Percentiles rank a stretch among this genome's conserved stretches.
These are phyloP conservation scores for Blepharisma japonicum DNA, from an alignment of 73 alveolate genomes.

Conservation along the genomic window DNA sequence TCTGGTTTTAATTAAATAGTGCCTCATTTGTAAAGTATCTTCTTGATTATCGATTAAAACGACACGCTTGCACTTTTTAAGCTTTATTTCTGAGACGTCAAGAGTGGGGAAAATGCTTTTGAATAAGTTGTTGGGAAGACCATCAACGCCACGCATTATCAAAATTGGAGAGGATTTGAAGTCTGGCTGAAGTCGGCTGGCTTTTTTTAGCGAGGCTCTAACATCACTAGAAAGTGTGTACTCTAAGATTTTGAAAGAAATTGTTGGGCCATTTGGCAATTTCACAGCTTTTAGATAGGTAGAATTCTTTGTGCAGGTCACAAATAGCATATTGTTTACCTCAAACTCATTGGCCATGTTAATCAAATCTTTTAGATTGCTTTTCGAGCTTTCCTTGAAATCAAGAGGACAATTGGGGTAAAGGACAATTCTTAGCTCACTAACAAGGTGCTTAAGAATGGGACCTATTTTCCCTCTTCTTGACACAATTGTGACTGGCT, in stretches of 20 bases:
- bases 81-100: constrained; percentile 54
- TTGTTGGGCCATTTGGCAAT: constrained; percentile 91
- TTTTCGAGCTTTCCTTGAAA: background rate
- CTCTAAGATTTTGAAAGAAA: constrained; percentile 73
- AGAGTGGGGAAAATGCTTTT: constrained; percentile 21
- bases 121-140: background rate
- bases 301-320: constrained; percentile 73
- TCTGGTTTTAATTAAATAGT: constrained; percentile 75
- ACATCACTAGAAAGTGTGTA: constrained; percentile 79
- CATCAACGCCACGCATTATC: constrained; percentile 7
- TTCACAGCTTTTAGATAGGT: constrained; percentile 80
- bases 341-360: constrained; percentile 74
- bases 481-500: background rate
- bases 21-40: constrained; percentile 72
- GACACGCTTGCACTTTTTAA: constrained; percentile 79
- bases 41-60: constrained; percentile 63
- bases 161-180: constrained; percentile 11
- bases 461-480: constrained; percentile 24
- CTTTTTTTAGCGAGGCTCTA: constrained; percentile 36
- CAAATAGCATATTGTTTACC: constrained; percentile 82
- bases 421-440: constrained; percentile 3
- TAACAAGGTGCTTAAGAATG: background rate
- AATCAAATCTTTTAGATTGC: constrained; percentile 60
- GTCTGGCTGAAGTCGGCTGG: constrained; percentile 12
- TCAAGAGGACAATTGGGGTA: constrained; percentile 20